These are phyloP conservation scores for Nitzschia palea DNA, from an alignment of 108 stramenopile genomes.

Conservation along the genomic window DNA sequence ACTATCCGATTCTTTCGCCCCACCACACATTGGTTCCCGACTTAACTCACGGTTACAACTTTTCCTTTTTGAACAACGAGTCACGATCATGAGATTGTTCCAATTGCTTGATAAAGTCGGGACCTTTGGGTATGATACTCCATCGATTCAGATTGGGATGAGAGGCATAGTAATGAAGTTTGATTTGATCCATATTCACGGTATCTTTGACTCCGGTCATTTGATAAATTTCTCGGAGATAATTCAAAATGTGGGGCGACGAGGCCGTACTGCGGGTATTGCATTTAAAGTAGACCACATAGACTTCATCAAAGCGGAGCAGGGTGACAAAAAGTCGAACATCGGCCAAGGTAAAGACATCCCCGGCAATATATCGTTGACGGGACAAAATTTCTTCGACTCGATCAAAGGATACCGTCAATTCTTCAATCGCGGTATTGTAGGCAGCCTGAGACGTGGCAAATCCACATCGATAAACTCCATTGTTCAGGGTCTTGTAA, in stretches of 20 bases:
- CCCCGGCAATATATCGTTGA: constrained; percentile 69
- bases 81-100: constrained; percentile 39
- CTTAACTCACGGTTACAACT: too few relatives aligned
- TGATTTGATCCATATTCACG: constrained; percentile 91
- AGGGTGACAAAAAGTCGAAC: constrained; percentile 88
- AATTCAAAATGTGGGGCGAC: constrained; percentile 78
- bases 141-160: constrained; percentile 61
- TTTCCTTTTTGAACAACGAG: not conserved
- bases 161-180: constrained; percentile 84
- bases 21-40: too few relatives aligned
- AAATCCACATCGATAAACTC: constrained; percentile 95
- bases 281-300: constrained; percentile 93
- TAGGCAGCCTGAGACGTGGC: constrained; percentile 88
- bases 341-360: constrained; percentile 86
- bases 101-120: constrained; percentile 32
- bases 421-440: constrained; percentile 74
- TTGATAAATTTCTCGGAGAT: constrained; percentile 87
- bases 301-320: constrained; percentile 89
- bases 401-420: constrained; percentile 76
- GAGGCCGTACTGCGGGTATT: constrained; percentile 64
- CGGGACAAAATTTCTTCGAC: constrained; percentile 60
- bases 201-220: constrained; percentile 74
- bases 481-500: constrained; percentile 91
- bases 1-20: too few relatives aligned
- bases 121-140: constrained; percentile 57